phyloP scores from a whole-genome alignment of 345 rosid genomes.

The Rubroshorea leprosula region DNA sequence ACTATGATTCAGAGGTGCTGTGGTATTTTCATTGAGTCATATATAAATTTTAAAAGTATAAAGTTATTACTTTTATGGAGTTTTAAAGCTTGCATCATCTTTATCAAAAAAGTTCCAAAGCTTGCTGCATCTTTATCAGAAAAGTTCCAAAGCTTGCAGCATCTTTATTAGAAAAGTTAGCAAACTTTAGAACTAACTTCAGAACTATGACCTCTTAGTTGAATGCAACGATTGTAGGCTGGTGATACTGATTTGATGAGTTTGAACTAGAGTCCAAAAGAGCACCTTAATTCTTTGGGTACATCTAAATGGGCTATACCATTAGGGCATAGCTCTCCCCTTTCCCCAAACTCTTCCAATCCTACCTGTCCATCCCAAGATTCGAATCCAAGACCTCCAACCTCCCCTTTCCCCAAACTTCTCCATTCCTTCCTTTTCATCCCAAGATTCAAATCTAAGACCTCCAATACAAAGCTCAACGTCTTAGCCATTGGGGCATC shows the following conservation, averaged over 20 bases:
- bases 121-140: too few relatives aligned
- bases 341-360: background rate
- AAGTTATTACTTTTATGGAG: slow-evolving; percentile 1
- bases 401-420: too few relatives aligned
- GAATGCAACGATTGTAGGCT: background rate
- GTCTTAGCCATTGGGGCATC: too few relatives aligned
- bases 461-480: too few relatives aligned
- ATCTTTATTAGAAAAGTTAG: slow-evolving; percentile 1
- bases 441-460: too few relatives aligned
- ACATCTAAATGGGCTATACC: background rate
- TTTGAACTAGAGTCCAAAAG: background rate
- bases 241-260: background rate
- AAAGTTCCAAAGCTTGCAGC: background rate
- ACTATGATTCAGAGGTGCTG: background rate
- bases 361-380: background rate
- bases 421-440: too few relatives aligned
- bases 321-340: background rate
- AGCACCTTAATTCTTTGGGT: background rate
- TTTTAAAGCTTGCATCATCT: background rate
- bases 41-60: background rate
- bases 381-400: background rate
- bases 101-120: too few relatives aligned
- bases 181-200: background rate
- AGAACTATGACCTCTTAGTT: background rate
- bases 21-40: background rate